Base-by-base conservation (phyloP, 257 asterid genomes). In the Forsythia viridissima region DNA sequence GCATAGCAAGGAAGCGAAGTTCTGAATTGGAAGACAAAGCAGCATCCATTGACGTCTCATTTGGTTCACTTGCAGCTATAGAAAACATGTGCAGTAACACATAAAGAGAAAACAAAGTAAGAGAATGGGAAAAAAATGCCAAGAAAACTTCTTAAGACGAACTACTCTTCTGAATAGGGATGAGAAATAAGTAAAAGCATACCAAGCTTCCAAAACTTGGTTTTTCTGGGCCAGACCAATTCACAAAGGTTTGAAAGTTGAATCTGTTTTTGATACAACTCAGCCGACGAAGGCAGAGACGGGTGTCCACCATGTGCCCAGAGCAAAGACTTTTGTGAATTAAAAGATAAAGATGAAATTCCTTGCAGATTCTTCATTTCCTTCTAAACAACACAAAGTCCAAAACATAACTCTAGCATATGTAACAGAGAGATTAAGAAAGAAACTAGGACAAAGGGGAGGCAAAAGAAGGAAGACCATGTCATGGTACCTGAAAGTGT, bases 221-320 rank as follows among this genome's bases (percentile, higher is more conserved):
- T 77, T 80, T 76, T 82, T 67, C 88, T 86, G 39, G 94, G 96
- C 97, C 98, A 93, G 78, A 89, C 77, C 83, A 57, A 76, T 61
- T 90, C 89, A 80, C 96, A 91, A 36, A 91, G 86, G 74, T 75
- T 52, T 34, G 80, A 79, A 77, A 95, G 86, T 80, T 90, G 93
- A 84, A 75, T 39, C 77, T 87, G 94, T 77, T 89, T 89, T 44
- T 82, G 74, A 84, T 90, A 87, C 73, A 93, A 77, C 70, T 88
- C 97, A 70, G 91, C 89, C 70, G 96, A 87, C 51, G 96, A 82
- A 44, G 97, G 97, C 85, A 82, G 75, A 82, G 76, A 74, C 6
- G 98, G 99, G 82, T 93, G 99, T 71, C 99, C 99, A 40, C 98
- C 98, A 87, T 90, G 89, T 59, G 80, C 80, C 99, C 99, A 95